Evolutionary conservation across 805 yeast genomes (phyloP), one percentile per base, ranked within the genome.

Genomic region (Debaryomyces castellii): DNA sequence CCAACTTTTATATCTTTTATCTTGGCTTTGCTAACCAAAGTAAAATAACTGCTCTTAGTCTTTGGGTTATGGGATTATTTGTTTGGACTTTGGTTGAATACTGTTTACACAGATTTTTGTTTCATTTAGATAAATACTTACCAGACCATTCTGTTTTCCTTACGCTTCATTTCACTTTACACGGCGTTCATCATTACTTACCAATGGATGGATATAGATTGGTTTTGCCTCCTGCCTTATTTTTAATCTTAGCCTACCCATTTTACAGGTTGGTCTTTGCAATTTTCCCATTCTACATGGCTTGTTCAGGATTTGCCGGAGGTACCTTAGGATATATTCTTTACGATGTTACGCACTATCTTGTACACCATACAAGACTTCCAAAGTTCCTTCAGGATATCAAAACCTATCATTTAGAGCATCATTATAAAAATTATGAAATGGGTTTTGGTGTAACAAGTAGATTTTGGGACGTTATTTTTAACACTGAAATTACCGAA

Each of bases 371-470:
- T 69, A 80, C 88, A 32, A 78, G 77, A 59, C 75, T 94, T 58
- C 99, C 99, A 20, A 58, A 71, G 34, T 86, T 75, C 62, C 72
- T 89, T 69, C 90, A 88, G 63, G 82, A 80, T 24, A 73, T 89
- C 60, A 94, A 94, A 69, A 88, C 87, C 41, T 85, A 89, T 63
- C 99, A 94, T 66, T 78, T 94, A 68, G 98, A 92, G 66, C 99
- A 94, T 68, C 99, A 94, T 64, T 94, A 94, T 76, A 91, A 92
- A 74, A 92, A 94, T 69, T 94, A 89, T 67, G 96, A 95, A 68
- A 72, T 91, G 56, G 99, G 98, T 1, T 94, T 91, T 57, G 99
- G 99, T 55, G 98, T 94, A 51, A 89, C 98, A 24, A 80, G 90
- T 50, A 83, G 81, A 69, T 89, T 89, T 69, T 94, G 99, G 99